These are phyloP conservation scores for Komagataella ulmi DNA, from an alignment of 805 yeast species.

Conservation along the genomic window DNA sequence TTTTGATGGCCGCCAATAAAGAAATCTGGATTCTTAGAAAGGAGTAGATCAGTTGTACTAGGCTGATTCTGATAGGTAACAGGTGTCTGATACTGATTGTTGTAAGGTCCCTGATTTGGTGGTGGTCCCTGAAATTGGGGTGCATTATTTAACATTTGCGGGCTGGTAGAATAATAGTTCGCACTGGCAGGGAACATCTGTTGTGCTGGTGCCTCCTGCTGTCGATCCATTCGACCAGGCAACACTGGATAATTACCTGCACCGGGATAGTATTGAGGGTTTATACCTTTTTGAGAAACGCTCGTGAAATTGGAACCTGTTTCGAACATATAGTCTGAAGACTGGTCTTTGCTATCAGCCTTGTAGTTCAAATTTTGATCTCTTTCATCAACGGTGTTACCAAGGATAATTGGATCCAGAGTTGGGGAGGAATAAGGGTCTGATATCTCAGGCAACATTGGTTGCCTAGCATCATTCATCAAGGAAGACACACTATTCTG, in stretches of 20 bases:
- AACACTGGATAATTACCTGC: constrained; percentile 12
- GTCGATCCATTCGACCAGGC: constrained; percentile 7
- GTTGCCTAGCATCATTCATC: neutral
- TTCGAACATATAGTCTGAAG: constrained; percentile 14
- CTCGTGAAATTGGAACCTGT: constrained; percentile 60
- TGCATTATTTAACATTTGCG: constrained; percentile 1
- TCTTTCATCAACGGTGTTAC: constrained; percentile 7
- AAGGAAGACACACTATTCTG: neutral
- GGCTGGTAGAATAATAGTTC: neutral
- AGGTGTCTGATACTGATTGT: neutral
- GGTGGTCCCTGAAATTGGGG: constrained; percentile 4
- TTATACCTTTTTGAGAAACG: constrained; percentile 64
- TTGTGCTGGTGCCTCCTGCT: constrained; percentile 1
- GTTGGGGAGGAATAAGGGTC: neutral
- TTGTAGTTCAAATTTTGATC: constrained; percentile 4
- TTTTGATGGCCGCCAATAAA: constrained; percentile 8
- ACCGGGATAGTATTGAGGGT: constrained; percentile 37
- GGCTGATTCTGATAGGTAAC: neutral
- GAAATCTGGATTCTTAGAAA: constrained; percentile 38
- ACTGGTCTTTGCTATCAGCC: constrained; percentile 6
- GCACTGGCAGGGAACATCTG: neutral
- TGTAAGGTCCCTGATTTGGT: constrained; percentile 1
- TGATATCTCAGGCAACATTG: neutral
- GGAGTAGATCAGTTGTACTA: constrained; percentile 25
- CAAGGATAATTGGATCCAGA: neutral